Base-by-base conservation (phyloP, 139 green algal genomes). In the Edaphochlamys debaryana region DNA sequence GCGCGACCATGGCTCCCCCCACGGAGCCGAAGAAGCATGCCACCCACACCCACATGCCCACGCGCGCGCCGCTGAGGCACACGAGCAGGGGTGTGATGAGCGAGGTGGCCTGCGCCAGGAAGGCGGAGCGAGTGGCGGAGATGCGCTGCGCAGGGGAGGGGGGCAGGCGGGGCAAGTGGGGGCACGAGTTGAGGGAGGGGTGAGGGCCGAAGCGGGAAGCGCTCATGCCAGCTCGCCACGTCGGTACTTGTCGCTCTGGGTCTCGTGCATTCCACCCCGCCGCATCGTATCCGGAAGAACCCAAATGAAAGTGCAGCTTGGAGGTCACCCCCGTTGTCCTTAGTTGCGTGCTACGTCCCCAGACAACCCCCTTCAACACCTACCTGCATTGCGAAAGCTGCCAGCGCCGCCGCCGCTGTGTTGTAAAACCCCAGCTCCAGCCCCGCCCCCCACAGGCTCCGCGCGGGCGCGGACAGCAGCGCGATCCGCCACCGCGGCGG, bases 71-170 rank as follows among this genome's bases (percentile, higher is more conserved):
- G 48, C 58, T 52, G 23, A 68, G 36, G 41, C 25, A 56, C 48
- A 84, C 78, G 48, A 84, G 45, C 45, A 76, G n/a, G 11, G 78
- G 78, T 15, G 78, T 84, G 48, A 84, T 45, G 30, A 84, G 64
- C 34, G 64, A 67, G 66, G 78, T 84, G 64, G 78, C 78, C 66
- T 84, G 78, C 8, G 50, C 50, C 45, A 83, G 77, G 77, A 75
- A 83, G 34, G 77, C 77, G 60, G 30, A 63, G 30, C 60, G 60
- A 17, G 75, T 81, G 60, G 75, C 75, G 40, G 40, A 63, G 41
- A 81, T 71, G n/a, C 75, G 75, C 75, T 81, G 73, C 56, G 58
- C 54, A 54, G 11, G 45, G 11, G 45, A 13, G 45, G 45, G 11
- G 45, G 45, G 45, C 11, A 54, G 45, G 11, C 11, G 45, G 45